Base-by-base conservation (phyloP, 345 rosid species). In the Eucalyptus pauciflora region DNA sequence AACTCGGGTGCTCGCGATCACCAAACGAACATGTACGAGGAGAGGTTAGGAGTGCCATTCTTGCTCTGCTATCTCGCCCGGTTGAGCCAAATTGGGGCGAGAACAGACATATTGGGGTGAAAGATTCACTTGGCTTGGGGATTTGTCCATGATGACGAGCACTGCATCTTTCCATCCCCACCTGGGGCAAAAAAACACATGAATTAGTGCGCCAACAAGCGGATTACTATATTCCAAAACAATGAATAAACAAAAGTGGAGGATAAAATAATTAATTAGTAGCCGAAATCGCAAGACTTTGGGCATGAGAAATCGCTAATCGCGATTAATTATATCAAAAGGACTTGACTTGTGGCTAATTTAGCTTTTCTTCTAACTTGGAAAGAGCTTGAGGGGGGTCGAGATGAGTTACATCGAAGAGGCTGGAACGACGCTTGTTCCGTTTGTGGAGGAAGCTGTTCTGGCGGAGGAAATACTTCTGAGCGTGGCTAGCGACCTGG, bases 401-500 rank as follows among this genome's bases (percentile, higher is more conserved):
- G 58, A 52, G 58, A 52, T 25, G 64, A 37, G 83, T 76, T 37
- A 76, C 91, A 86, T 92, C 93, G 33, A 91, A 87, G 88, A 92
- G 92, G 88, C 93, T 92, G 24, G 90, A 87, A 11, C 92, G 91
- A 48, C 89, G 90, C 46, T 83, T 90, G 54, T 31, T 86, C 58
- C 85, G 88, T 81, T n/a, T 22, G 50, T 1, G 87, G 80, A 48
- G 50, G 85, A 48, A 20, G 85, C 79, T 83, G 1, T 20, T 58
- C 50, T 80, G 92, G 83, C 93, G 71, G 46, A 91, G 91, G 58
- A 92, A 92, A 87, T 88, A 91, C 88, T 92, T 92, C 50, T 92
- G 92, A 27, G 93, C 92, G 88, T 92, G 93, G 85, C 93, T 92
- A 6, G 93, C 93, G 6, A 92, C 92, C 86, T 92, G 93, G 11